A percentile compares a stretch with the other conserved stretches of the same genome.
Evolutionary conservation across 495 filamentous ascomycete species (phyloP).

Genomic region (Neurospora sp.): DNA sequence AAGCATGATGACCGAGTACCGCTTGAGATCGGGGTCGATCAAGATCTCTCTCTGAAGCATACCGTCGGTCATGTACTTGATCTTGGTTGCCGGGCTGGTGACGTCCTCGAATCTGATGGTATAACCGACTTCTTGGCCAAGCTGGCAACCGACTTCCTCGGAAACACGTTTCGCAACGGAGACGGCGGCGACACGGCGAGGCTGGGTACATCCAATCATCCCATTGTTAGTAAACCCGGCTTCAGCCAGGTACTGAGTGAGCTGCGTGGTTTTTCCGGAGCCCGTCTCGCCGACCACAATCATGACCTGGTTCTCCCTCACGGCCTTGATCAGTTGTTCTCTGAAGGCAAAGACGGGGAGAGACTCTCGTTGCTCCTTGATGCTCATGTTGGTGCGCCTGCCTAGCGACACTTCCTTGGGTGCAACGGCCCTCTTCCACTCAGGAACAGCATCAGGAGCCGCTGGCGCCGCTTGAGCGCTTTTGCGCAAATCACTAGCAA

Average conservation of each 20-base stretch:
- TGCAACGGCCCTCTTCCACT: constrained; percentile 84
- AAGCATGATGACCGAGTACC: constrained; percentile 94
- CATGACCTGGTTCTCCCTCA: constrained; percentile 76
- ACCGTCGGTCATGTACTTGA: constrained; percentile 99
- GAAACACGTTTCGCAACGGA: constrained; percentile 94
- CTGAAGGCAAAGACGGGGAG: constrained; percentile 88
- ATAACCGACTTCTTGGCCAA: constrained; percentile 92
- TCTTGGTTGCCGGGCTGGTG: constrained; percentile 78
- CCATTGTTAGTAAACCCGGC: constrained; percentile 81
- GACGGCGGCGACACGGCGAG: constrained; percentile 93
- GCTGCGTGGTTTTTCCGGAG: constrained; percentile 92
- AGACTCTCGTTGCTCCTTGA: constrained; percentile 88
- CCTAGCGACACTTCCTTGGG: constrained; percentile 76
- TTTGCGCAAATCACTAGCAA: constrained; percentile 71
- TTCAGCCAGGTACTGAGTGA: constrained; percentile 92
- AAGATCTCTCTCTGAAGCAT: constrained; percentile 95
- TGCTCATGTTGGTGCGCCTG: constrained; percentile 80
- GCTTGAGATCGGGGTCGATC: constrained; percentile 73
- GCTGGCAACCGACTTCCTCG: constrained; percentile 85
- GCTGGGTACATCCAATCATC: constrained; percentile 95
- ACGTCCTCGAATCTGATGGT: constrained; percentile 97
- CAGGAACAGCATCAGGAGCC: constrained; percentile 57
- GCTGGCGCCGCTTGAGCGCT: constrained; percentile 32
- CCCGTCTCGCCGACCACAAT: constrained; percentile 98
- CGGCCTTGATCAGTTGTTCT: constrained; percentile 77